Conservation (phyloP, 306 rosid species). For the Malus sylvestris region DNA sequence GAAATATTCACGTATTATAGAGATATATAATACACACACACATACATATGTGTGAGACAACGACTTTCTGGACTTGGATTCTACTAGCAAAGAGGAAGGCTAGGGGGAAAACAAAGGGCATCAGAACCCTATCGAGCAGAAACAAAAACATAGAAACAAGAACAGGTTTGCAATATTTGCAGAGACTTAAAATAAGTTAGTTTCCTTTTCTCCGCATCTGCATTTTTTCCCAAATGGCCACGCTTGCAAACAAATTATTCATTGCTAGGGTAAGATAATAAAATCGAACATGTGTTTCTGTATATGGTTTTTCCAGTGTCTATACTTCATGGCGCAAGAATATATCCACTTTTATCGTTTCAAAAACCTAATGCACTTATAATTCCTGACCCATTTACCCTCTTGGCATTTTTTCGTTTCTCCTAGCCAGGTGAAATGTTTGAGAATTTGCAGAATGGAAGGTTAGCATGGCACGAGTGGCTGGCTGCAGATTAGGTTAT, state of each 20-base stretch:
- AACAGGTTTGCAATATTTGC: constrained; percentile 3
- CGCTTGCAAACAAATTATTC: constrained; percentile 1
- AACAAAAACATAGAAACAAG: constrained; percentile 10
- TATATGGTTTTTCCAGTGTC: neutral
- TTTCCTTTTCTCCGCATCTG: neutral
- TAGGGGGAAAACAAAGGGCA: neutral
- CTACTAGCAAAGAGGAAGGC: neutral
- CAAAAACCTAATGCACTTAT: neutral
- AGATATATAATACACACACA: neutral
- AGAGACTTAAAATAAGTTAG: neutral
- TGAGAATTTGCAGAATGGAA: neutral
- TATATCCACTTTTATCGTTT: neutral
- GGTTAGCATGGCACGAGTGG: neutral
- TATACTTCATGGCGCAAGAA: neutral
- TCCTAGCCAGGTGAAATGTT: neutral
- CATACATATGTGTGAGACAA: neutral
- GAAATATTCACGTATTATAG: neutral
- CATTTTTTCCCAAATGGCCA: neutral
- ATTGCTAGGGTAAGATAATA: neutral
- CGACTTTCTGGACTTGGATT: neutral
- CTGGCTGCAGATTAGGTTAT: neutral
- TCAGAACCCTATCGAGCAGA: neutral
- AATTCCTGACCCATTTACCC: neutral
- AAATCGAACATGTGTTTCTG: neutral
- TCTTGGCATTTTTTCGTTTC: neutral